A percentile compares a stretch with the other conserved stretches of the same genome.
phyloP scores from a whole-genome alignment of 371 early-diverging fungal species.

The Mortierella sp. region DNA sequence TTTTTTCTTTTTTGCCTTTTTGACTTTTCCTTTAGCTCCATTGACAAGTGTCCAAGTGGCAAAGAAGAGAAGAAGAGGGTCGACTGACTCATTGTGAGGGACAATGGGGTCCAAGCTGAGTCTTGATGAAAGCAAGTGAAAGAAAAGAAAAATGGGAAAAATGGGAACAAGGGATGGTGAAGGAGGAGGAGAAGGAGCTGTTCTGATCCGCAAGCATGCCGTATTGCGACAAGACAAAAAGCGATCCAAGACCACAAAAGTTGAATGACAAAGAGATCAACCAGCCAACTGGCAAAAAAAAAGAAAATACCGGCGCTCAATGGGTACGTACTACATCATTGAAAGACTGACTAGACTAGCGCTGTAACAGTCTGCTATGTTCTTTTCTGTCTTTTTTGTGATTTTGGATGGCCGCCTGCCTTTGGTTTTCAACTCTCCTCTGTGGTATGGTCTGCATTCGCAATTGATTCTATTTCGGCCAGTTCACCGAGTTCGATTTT shows the following conservation, averaged over 20 bases:
- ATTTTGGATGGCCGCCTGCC: conserved; percentile 6
- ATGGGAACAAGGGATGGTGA: too few species aligned
- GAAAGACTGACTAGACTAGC: too few species aligned
- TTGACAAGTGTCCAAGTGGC: not conserved
- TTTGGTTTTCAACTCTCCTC: not conserved
- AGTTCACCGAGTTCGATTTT: conserved; percentile 47
- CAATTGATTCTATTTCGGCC: not conserved
- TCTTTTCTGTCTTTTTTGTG: not conserved
- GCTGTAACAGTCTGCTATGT: too few species aligned
- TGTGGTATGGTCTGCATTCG: too few species aligned
- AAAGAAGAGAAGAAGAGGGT: not conserved
- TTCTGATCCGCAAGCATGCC: not conserved
- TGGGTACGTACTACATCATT: too few species aligned
- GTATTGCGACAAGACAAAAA: not conserved
- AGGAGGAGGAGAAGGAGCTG: too few species aligned
- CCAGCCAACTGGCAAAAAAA: too few species aligned
- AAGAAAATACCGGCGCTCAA: not conserved
- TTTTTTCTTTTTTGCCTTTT: not conserved
- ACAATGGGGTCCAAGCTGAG: not conserved
- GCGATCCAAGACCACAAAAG: not conserved
- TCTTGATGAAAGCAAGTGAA: not conserved
- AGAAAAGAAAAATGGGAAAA: not conserved
- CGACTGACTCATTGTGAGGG: conserved; percentile 1
- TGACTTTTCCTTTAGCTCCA: not conserved
- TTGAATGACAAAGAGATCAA: conserved; percentile 46